Evolutionary conservation across 768 basidiomycete species (phyloP).

Genomic region (Tephrocybe sp.): DNA sequence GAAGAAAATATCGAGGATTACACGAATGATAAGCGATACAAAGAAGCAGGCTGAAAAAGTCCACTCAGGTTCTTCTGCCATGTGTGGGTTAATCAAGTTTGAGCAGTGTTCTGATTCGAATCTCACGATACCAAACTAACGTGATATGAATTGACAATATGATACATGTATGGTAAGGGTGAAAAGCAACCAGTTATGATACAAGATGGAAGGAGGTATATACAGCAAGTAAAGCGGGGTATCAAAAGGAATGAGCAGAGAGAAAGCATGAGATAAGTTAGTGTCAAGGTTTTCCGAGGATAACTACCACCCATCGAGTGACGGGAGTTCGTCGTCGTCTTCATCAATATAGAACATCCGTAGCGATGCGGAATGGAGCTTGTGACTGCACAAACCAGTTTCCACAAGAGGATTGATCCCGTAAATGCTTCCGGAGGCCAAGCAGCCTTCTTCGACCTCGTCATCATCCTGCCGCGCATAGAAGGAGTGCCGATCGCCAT

Average conservation of each 20-base stretch:
- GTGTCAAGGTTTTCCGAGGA: not conserved
- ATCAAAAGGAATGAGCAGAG: slow-evolving; percentile 1
- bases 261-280: slow-evolving; percentile 8
- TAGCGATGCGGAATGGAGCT: slow-evolving; percentile 16
- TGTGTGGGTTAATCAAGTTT: not conserved
- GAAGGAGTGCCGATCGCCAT: slow-evolving; percentile 15
- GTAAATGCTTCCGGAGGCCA: slow-evolving; percentile 5
- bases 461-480: slow-evolving; percentile 10
- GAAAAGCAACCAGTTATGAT: not conserved
- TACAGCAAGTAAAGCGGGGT: slow-evolving; percentile 1
- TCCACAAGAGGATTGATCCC: not conserved
- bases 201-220: not conserved
- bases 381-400: slow-evolving; percentile 5
- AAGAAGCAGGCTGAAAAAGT: not conserved
- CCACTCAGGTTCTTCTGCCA: not conserved
- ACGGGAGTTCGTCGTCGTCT: slow-evolving; percentile 40
- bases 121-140: too few species aligned
- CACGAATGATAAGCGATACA: not conserved
- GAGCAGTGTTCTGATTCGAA: not conserved
- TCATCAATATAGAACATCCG: slow-evolving; percentile 28
- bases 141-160: not conserved
- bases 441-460: slow-evolving; percentile 2
- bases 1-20: not conserved
- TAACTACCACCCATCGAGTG: slow-evolving; percentile 41
- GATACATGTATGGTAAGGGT: not conserved